These are phyloP conservation scores for Arachis hypogaea DNA, from an alignment of 306 rosid genomes.

Conservation along the genomic window DNA sequence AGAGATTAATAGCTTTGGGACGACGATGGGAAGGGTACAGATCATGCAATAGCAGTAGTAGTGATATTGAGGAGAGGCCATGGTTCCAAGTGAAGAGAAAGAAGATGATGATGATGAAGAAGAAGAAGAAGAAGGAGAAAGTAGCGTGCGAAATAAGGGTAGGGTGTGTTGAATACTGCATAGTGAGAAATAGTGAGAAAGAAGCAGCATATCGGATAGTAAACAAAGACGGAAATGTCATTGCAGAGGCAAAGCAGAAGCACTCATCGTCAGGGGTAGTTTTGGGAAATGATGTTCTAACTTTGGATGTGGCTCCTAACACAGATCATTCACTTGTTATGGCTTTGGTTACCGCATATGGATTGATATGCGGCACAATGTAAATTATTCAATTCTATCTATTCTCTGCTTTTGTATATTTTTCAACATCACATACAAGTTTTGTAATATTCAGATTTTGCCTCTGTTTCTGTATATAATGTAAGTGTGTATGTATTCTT, in stretches of 20 bases:
- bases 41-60: constrained; percentile 28
- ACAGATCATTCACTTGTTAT: constrained; percentile 66
- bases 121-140: constrained; percentile 45
- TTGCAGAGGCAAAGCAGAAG: constrained; percentile 86
- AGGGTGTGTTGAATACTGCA: constrained; percentile 54
- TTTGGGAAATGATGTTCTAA: constrained; percentile 71
- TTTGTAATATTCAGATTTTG: constrained; percentile 33
- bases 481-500: neutral
- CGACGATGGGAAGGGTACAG: constrained; percentile 78
- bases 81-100: constrained; percentile 68
- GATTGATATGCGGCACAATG: constrained; percentile 64
- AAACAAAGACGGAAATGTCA: constrained; percentile 48
- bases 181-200: constrained; percentile 47
- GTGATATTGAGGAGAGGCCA: constrained; percentile 42
- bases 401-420: constrained; percentile 18
- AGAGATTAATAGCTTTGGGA: constrained; percentile 67
- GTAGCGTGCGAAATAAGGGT: constrained; percentile 59
- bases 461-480: constrained; percentile 14
- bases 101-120: constrained; percentile 41
- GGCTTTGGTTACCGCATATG: constrained; percentile 68
- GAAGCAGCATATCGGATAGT: constrained; percentile 58
- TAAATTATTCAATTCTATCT: constrained; percentile 19
- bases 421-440: constrained; percentile 7
- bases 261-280: constrained; percentile 53
- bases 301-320: constrained; percentile 53